Base-by-base conservation (phyloP, 1,284 basidiomycete species). In the Vanrija pseudolonga region DNA sequence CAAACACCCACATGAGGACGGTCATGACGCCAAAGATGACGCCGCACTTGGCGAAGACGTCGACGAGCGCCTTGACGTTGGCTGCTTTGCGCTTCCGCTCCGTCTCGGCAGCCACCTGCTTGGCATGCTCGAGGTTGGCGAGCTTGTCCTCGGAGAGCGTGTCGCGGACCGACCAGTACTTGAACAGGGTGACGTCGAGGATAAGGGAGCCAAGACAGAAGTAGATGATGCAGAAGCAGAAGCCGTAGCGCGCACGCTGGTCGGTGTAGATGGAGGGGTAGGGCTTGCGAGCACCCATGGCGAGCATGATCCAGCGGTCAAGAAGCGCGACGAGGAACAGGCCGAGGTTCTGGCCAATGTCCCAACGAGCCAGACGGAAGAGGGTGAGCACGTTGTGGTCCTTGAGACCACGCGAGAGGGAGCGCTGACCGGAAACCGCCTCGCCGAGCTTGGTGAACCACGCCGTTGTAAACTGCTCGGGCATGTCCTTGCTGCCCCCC, bases 141-240 rank as follows among this genome's bases (percentile, higher is more conserved):
- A 55, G 47, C n/a, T 50, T 50, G 17, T 55, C 53, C 39, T 45
- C 39, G 2, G 53, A 55, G 15, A 55, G 53, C 15, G 45, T 38
- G 44, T 55, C 53, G 28, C 53, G 53, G n/a, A 50, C 20, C 5
- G 53, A 24, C 53, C 53, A 55, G 45, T 55, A 55, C 53, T 55
- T 50, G 47, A 32, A 55, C 20, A 55, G 45, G 3, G 53, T 53
- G 3, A 32, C 38, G 48, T 57, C 55, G 43, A 56, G 51, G 46
- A 48, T 39, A 28, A 56, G 48, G 23, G 50, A 48, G 14, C 36
- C 47, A 8, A 56, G 37, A 46, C 50, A 52, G 32, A 52, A 56
- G 50, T 56, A 56, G 47, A 49, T 36, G 24, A 56, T 47, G 53
- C 58, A 50, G 28, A 57, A 37, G 51, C 54, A 43, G 57, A 64